These are phyloP conservation scores for Stagonosporopsis rhizophila DNA, from an alignment of 2,329 filamentous ascomycete genomes.

Conservation along the genomic window DNA sequence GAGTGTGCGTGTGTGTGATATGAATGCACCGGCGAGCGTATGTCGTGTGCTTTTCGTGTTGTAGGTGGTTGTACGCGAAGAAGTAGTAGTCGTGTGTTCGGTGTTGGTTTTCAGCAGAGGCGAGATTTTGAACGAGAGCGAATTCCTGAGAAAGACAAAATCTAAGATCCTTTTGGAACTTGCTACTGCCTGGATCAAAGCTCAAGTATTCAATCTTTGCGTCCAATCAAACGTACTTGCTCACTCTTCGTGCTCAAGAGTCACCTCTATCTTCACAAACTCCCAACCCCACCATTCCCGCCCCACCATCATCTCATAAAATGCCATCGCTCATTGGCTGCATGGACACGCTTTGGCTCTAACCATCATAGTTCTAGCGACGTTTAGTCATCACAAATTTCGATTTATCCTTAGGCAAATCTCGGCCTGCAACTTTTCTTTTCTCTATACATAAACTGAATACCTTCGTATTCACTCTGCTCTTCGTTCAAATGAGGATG, in stretches of 20 bases:
- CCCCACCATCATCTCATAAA: conserved; percentile 21
- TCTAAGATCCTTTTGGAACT: not conserved
- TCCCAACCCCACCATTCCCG: conserved; percentile 15
- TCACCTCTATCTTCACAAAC: conserved; percentile 8
- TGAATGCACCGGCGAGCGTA: conserved; percentile 7
- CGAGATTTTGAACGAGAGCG: conserved; percentile 10
- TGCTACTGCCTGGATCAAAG: not conserved
- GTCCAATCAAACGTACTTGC: not conserved
- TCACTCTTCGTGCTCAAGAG: conserved; percentile 5
- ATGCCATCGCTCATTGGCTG: conserved; percentile 28
- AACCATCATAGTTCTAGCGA: conserved; percentile 19
- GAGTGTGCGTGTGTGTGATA: not conserved
- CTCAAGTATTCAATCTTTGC: not conserved
- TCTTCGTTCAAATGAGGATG: conserved; percentile 64
- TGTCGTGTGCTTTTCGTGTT: conserved; percentile 5
- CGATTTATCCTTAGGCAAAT: conserved; percentile 24
- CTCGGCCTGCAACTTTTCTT: conserved; percentile 31
- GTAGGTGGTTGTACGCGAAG: conserved; percentile 16
- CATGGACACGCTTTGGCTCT: not conserved
- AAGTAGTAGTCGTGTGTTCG: conserved; percentile 10
- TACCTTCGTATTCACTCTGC: conserved; percentile 71
- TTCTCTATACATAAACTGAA: conserved; percentile 50
- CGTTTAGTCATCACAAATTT: conserved; percentile 38
- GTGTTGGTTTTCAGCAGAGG: conserved; percentile 8
- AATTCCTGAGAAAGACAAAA: conserved; percentile 13